Evolutionary conservation across 176 grass and related monocot genomes (phyloP), one percentile per base, ranked within the genome.

Genomic region (Phyllostachys edulis): DNA sequence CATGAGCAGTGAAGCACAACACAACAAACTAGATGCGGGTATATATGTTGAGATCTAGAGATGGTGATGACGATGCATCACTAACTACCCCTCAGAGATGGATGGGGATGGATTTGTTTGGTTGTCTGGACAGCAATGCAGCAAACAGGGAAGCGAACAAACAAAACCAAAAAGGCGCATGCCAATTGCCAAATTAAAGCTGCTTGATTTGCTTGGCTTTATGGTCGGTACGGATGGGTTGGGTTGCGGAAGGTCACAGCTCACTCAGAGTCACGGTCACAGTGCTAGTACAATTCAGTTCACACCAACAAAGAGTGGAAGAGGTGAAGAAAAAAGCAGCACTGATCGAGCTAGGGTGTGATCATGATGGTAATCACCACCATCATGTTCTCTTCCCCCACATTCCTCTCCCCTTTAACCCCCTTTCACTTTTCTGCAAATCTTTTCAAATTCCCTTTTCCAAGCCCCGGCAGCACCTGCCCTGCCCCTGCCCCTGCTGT

Each of bases 381-480:
- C 69, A 27, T 4, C 26, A 21, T 32, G 24, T 46, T 32, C 40
- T 42, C 9, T 37, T 26, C 39, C n/a, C 24, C 78, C 46, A 52
- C 60, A 16, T 52, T 70, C 67, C 40, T 70, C 38, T 59, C 55
- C 55, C 21, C 55, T 57, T n/a, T 9, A 39, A 24, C 81, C 34
- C 36, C 10, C 49, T 77, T 59, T 67, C 49, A 18, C 72, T 77
- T 85, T 68, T 59, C 37, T 69, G 49, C 63, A 77, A 77, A 77
- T 78, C 83, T 47, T 85, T 85, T 69, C 6, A 8, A 56, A 45
- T 34, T 44, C 63, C 82, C 73, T 68, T 85, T 85, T 88, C n/a
- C 54, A 42, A 66, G 42, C 50, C 42, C 42, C 56, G 42, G 86
- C 80, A 86, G 69, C 32, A 47, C 14, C 67, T 81, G 63, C 63